These are phyloP conservation scores for Penicillium daleae DNA, from an alignment of 495 filamentous ascomycete genomes.

Conservation along the genomic window DNA sequence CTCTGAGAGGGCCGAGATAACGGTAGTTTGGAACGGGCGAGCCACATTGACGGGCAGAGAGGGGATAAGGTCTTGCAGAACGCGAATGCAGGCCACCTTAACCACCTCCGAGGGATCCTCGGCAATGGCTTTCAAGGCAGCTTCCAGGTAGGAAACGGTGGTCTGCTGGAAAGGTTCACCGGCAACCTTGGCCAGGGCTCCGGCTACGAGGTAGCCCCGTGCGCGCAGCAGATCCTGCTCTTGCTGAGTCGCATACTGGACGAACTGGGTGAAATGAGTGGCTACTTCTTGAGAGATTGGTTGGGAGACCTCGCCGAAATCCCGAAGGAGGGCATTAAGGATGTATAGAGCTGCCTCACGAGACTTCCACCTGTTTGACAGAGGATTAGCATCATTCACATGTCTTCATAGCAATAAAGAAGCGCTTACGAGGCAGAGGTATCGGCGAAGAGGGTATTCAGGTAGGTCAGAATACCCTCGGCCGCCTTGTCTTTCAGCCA, in stretches of 20 bases:
- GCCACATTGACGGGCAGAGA: conserved; percentile 56
- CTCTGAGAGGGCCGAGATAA: conserved; percentile 74
- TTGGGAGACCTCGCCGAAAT: conserved; percentile 76
- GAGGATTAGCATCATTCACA: not conserved
- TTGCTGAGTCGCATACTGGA: conserved; percentile 75
- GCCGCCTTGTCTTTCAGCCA: conserved; percentile 74
- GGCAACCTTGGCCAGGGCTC: conserved; percentile 65
- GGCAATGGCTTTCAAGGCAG: conserved; percentile 73
- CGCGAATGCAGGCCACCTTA: conserved; percentile 87
- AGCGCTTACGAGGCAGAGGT: conserved; percentile 55
- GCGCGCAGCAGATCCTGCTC: conserved; percentile 73
- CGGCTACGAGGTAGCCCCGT: conserved; percentile 82
- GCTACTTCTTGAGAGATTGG: conserved; percentile 66
- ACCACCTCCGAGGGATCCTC: conserved; percentile 82
- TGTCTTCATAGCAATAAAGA: not conserved
- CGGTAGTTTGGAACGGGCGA: conserved; percentile 66
- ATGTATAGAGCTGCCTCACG: conserved; percentile 84
- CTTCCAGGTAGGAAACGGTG: conserved; percentile 67
- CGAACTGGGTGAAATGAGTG: conserved; percentile 72
- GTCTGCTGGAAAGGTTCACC: conserved; percentile 57
- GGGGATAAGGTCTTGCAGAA: conserved; percentile 79
- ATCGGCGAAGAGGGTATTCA: conserved; percentile 66
- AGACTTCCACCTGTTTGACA: conserved; percentile 55
- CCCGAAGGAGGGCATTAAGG: conserved; percentile 76
- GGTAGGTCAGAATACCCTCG: conserved; percentile 74